These are phyloP conservation scores for Mycocentrospora acerina DNA, from an alignment of 2,329 filamentous ascomycete species.

Conservation along the genomic window DNA sequence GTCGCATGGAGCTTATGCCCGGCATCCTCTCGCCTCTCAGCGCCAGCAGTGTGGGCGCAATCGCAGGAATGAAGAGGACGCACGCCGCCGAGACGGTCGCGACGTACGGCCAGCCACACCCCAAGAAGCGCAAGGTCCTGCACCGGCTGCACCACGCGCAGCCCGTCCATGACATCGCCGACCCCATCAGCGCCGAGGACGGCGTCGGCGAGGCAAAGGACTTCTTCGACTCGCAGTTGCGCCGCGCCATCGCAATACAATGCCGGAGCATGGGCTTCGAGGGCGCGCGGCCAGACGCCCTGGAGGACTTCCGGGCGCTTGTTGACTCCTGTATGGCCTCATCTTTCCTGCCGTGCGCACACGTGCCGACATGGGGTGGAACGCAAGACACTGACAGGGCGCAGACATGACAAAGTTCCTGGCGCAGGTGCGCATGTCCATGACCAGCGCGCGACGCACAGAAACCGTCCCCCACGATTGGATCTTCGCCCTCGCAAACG, in stretches of 20 bases:
- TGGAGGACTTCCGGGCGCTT: constrained; percentile 57
- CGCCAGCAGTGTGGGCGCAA: constrained; percentile 32
- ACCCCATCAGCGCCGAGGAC: constrained; percentile 38
- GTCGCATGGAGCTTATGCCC: constrained; percentile 31
- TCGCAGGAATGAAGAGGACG: constrained; percentile 39
- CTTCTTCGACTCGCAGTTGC: constrained; percentile 57
- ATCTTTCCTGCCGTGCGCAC: constrained; percentile 15
- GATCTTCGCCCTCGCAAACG: constrained; percentile 52
- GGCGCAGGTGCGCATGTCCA: constrained; percentile 57
- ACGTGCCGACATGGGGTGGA: background rate
- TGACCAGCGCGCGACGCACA: constrained; percentile 58
- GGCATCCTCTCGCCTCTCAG: constrained; percentile 31
- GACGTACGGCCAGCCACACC: constrained; percentile 23
- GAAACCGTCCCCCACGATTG: constrained; percentile 62
- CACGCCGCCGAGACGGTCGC: constrained; percentile 22
- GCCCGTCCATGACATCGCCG: constrained; percentile 32
- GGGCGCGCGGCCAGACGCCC: constrained; percentile 54
- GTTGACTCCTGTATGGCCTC: constrained; percentile 60
- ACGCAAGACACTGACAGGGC: constrained; percentile 15
- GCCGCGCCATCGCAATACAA: constrained; percentile 56
- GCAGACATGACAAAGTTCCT: constrained; percentile 58
- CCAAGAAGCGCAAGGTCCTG: constrained; percentile 39
- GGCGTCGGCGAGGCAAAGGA: constrained; percentile 48
- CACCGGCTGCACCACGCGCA: constrained; percentile 39
- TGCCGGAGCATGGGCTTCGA: constrained; percentile 58